phyloP scores from a whole-genome alignment of 768 basidiomycete species.

The Amanita pseudoporphyria region DNA sequence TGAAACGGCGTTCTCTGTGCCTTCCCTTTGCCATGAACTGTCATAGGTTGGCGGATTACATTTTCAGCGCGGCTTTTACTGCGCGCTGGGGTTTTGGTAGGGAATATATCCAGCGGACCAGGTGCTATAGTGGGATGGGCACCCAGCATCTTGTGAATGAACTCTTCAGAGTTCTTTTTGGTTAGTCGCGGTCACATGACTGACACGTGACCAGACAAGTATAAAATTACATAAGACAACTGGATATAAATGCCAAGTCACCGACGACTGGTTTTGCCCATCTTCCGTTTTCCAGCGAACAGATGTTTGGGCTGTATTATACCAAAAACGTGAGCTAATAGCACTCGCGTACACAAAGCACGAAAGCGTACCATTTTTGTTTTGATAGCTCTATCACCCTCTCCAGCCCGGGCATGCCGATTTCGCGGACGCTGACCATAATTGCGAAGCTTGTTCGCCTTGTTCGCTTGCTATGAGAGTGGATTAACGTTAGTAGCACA shows the following conservation, averaged over 20 bases:
- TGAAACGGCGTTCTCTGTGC: background rate
- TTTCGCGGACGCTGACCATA: constrained; percentile 84
- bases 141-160: background rate
- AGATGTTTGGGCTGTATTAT: constrained; percentile 70
- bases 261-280: constrained; percentile 73
- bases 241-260: constrained; percentile 19
- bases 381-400: constrained; percentile 75
- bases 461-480: constrained; percentile 58
- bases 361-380: constrained; percentile 63
- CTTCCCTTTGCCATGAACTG: background rate
- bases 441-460: constrained; percentile 75
- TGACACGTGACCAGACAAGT: background rate
- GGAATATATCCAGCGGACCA: background rate
- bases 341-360: background rate
- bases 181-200: background rate
- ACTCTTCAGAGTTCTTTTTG: too few species aligned
- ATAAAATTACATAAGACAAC: background rate
- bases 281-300: constrained; percentile 78
- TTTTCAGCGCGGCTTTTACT: constrained; percentile 2
- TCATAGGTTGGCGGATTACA: background rate
- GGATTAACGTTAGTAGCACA: constrained; percentile 7
- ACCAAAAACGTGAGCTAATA: constrained; percentile 1
- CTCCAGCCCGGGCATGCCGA: constrained; percentile 83
- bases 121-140: background rate
- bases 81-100: constrained; percentile 6